phyloP scores from a whole-genome alignment of 169 alveolate genomes.

The Plasmodium gonderi region DNA sequence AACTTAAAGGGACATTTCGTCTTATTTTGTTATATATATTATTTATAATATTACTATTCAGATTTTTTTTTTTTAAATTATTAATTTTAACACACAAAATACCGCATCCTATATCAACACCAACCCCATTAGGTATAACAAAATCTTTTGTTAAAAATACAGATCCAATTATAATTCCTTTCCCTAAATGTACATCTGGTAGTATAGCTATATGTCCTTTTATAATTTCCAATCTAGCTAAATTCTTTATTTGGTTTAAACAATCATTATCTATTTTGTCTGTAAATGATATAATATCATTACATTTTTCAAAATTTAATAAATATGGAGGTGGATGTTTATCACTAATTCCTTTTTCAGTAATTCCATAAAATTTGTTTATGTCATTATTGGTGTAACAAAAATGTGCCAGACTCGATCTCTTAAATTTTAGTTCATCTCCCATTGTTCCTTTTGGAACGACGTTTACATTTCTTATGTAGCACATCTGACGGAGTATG shows the following conservation, averaged over 20 bases:
- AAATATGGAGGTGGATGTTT: constrained; percentile 46
- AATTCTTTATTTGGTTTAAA: constrained; percentile 56
- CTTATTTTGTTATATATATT: constrained; percentile 33
- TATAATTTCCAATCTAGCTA: constrained; percentile 63
- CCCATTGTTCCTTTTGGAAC: background rate
- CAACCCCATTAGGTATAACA: constrained; percentile 81
- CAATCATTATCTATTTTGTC: constrained; percentile 56
- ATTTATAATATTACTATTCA: constrained; percentile 31
- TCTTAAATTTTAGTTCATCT: background rate
- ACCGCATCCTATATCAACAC: constrained; percentile 84
- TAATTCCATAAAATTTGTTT: constrained; percentile 23
- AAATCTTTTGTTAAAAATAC: constrained; percentile 77
- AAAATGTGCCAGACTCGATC: background rate
- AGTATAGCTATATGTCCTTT: constrained; percentile 82
- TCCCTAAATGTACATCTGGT: constrained; percentile 86
- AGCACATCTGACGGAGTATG: constrained; percentile 18
- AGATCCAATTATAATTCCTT: constrained; percentile 81
- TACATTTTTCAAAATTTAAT: constrained; percentile 25
- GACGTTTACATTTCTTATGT: background rate
- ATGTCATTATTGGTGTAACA: background rate
- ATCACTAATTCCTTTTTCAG: constrained; percentile 3
- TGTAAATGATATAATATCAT: constrained; percentile 59
- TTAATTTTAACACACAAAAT: constrained; percentile 76
- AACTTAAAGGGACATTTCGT: constrained; percentile 56
- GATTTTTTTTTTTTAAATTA: constrained; percentile 55